These are phyloP conservation scores for Xylariaceae sp. DNA, from an alignment of 2,329 filamentous ascomycete genomes.

Conservation along the genomic window DNA sequence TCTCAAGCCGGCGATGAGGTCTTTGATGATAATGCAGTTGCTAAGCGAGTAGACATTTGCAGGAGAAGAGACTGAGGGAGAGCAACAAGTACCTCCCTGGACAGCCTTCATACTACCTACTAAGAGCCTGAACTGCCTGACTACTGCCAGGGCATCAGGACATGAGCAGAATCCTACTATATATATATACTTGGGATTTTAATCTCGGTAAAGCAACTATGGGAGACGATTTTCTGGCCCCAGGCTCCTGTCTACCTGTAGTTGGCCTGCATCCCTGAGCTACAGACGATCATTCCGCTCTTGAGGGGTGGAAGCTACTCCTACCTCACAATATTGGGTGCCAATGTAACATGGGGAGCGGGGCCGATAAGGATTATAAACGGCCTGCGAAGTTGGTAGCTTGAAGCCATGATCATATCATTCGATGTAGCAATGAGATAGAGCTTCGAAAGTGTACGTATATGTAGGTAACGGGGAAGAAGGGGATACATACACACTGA, in stretches of 20 bases:
- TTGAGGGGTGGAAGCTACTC: conserved; percentile 6
- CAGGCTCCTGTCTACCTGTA: neutral
- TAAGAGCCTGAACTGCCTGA: too few relatives aligned
- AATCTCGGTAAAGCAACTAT: neutral
- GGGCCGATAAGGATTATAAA: conserved; percentile 19
- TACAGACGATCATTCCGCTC: conserved; percentile 15
- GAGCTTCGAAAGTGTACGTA: too few relatives aligned
- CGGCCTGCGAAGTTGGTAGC: neutral
- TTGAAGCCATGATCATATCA: neutral
- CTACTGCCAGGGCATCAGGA: too few relatives aligned
- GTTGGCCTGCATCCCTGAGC: conserved; percentile 1
- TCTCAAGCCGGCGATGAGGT: neutral
- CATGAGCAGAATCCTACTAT: neutral
- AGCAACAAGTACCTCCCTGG: conserved; percentile 2
- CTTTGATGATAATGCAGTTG: conserved; percentile 1
- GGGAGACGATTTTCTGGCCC: neutral
- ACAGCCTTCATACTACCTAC: too few relatives aligned
- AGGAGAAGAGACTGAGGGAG: neutral
- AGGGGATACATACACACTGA: too few relatives aligned
- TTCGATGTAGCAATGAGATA: neutral
- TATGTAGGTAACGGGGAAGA: too few relatives aligned
- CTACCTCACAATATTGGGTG: conserved; percentile 6
- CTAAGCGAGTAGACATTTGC: neutral
- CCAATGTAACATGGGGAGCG: conserved; percentile 21
- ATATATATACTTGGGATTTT: neutral